Base-by-base conservation (phyloP, 345 rosid species). In the Anacardium occidentale region DNA sequence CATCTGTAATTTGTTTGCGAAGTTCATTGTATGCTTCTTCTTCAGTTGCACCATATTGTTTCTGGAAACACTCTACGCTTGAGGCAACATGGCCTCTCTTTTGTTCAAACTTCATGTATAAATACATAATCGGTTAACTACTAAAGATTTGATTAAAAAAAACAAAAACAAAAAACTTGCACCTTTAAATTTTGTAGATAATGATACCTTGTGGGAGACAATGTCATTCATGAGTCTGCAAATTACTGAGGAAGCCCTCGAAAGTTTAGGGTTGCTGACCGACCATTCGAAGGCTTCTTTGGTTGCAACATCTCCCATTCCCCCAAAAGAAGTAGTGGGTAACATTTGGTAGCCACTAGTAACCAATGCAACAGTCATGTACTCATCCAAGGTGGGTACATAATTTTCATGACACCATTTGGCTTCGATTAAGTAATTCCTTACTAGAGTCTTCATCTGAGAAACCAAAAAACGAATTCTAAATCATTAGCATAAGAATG, bases 11-110 rank as follows among this genome's bases (percentile, higher is more conserved):
- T 60, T 10, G 68, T 12, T 47, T 69, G 1, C 8, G 17, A 0
- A 86, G 10, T 34, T 66, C 75, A 1, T 55, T n/a, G 1, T 68
- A 24, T 2, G 83, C 70, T 48, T 70, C 82, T 8, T 82, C 58
- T 10, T 64, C 75, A 1, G 61, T 26, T 8, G 45, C 74, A 0
- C 59, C 66, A 34, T 85, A 24, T 24, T 85, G 77, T 21, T 70
- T 78, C 80, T 74, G 66, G 80, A 73, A 79, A 47, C 84, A 84
- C 11, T 86, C 85, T 0, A 86, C 53, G 2, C 64, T n/a, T 0
- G 84, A 77, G 1, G 81, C 69, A 4, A 56, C 60, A 20, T 81
- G 84, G 2, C 64, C 77, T 70, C 78, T 56, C 29, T 65, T 26
- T 71, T 22, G 76, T 18, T 77, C 76, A 9, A 66, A 71, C 79